Conservation (phyloP, 2,329 filamentous ascomycete genomes). For the Fusarium sambucinum region DNA sequence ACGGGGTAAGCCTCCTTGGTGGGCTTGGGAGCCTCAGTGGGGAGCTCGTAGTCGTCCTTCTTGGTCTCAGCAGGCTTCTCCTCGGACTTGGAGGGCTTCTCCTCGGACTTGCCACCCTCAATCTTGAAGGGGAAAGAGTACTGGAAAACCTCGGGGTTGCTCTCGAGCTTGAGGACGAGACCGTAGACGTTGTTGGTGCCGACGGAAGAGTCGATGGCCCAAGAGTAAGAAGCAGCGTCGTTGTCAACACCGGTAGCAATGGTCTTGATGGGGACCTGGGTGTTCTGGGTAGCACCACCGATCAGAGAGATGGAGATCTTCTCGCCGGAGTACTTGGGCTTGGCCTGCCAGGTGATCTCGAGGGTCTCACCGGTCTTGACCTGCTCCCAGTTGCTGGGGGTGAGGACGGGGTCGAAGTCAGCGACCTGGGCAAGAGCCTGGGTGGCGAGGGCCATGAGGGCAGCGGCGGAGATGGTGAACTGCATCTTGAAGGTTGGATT, state of each 20-base stretch:
- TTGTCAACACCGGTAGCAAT: slow-evolving; percentile 63
- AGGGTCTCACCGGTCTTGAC: slow-evolving; percentile 63
- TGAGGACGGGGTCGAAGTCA: slow-evolving; percentile 68
- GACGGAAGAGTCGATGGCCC: slow-evolving; percentile 62
- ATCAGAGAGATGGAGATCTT: slow-evolving; percentile 67
- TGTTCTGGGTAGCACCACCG: slow-evolving; percentile 60
- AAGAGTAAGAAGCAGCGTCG: slow-evolving; percentile 59
- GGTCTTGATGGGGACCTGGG: slow-evolving; percentile 57
- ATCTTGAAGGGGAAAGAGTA: slow-evolving; percentile 73
- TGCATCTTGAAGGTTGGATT: slow-evolving; percentile 63
- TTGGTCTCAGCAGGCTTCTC: slow-evolving; percentile 25
- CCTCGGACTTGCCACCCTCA: slow-evolving; percentile 46
- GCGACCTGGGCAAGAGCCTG: slow-evolving; percentile 65
- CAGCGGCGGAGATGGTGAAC: slow-evolving; percentile 61
- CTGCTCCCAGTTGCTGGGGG: slow-evolving; percentile 58
- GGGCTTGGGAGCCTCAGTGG: slow-evolving; percentile 43
- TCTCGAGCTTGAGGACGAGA: slow-evolving; percentile 65
- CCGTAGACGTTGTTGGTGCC: slow-evolving; percentile 66
- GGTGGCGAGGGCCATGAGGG: slow-evolving; percentile 65
- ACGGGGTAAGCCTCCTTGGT: slow-evolving; percentile 33
- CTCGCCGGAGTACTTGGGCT: slow-evolving; percentile 56
- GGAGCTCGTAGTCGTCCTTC: slow-evolving; percentile 33
- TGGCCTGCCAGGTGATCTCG: slow-evolving; percentile 64
- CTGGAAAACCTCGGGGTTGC: slow-evolving; percentile 65
- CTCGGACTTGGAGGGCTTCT: slow-evolving; percentile 34